Evolutionary conservation across 1,139 yeast genomes (phyloP).

Genomic region (Pneumocystis sp.): DNA sequence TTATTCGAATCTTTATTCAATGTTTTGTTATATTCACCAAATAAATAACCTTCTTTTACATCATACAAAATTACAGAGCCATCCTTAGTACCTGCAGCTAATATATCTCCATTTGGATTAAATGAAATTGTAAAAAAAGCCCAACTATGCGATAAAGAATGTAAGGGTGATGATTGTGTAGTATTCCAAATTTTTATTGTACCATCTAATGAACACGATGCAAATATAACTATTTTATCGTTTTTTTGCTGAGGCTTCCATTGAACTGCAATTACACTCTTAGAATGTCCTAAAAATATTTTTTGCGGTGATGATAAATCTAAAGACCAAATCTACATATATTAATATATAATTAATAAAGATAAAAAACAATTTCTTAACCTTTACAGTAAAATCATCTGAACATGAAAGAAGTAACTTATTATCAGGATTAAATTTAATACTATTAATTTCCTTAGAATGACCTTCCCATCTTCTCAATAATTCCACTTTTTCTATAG

Average conservation of each 20-base stretch:
- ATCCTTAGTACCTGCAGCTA: conserved; percentile 1
- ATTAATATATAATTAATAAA: conserved; percentile 3
- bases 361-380: conserved; percentile 2
- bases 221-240: conserved; percentile 6
- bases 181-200: conserved; percentile 11
- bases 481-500: conserved; percentile 37
- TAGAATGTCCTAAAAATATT: conserved; percentile 3
- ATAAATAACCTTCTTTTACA: neutral
- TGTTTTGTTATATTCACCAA: neutral
- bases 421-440: conserved; percentile 38
- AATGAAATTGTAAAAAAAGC: conserved; percentile 4
- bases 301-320: conserved; percentile 8
- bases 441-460: conserved; percentile 40
- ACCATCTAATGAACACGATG: conserved; percentile 9
- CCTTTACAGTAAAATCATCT: conserved; percentile 36
- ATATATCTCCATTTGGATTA: conserved; percentile 1
- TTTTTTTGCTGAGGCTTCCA: conserved; percentile 5
- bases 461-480: conserved; percentile 60
- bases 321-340: conserved; percentile 9
- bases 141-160: neutral
- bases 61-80: neutral
- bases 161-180: conserved; percentile 3
- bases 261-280: conserved; percentile 5
- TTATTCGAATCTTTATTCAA: neutral
- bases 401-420: conserved; percentile 57